Conservation (phyloP, 257 asterid species). For the Primulina eburnea region DNA sequence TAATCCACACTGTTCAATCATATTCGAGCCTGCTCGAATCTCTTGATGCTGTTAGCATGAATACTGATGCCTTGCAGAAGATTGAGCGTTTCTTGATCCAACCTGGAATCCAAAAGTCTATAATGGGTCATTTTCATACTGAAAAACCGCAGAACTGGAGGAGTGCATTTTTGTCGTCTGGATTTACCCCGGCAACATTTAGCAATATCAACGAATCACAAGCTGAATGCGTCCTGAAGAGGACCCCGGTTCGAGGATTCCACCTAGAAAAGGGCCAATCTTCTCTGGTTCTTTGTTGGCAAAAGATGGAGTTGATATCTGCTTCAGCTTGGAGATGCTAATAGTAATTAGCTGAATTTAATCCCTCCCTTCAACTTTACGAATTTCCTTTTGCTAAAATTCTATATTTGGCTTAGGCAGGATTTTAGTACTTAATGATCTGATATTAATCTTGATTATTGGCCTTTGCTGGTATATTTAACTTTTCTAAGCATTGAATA, state of each 20-base stretch:
- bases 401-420: conserved; percentile 35
- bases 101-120: conserved; percentile 66
- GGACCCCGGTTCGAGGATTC: conserved; percentile 88
- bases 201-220: conserved; percentile 88
- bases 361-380: conserved; percentile 12
- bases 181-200: conserved; percentile 64
- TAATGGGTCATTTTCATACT: conserved; percentile 45
- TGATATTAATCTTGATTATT: conserved; percentile 22
- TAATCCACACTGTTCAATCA: conserved; percentile 72
- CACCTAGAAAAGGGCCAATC: conserved; percentile 89
- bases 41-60: conserved; percentile 78
- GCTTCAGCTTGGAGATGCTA: conserved; percentile 97
- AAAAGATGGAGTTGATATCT: conserved; percentile 85
- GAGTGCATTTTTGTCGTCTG: conserved; percentile 66
- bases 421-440: conserved; percentile 30
- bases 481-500: conserved; percentile 19
- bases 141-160: conserved; percentile 91
- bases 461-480: not conserved
- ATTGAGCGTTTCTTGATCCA: conserved; percentile 81
- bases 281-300: conserved; percentile 92
- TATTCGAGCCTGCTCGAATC: conserved; percentile 76
- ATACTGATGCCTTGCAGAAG: conserved; percentile 71
- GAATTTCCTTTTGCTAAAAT: conserved; percentile 29
- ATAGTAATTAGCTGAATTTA: conserved; percentile 29
- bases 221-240: conserved; percentile 80